These are phyloP conservation scores for Mycena polygramma DNA, from an alignment of 768 basidiomycete species.

Conservation along the genomic window DNA sequence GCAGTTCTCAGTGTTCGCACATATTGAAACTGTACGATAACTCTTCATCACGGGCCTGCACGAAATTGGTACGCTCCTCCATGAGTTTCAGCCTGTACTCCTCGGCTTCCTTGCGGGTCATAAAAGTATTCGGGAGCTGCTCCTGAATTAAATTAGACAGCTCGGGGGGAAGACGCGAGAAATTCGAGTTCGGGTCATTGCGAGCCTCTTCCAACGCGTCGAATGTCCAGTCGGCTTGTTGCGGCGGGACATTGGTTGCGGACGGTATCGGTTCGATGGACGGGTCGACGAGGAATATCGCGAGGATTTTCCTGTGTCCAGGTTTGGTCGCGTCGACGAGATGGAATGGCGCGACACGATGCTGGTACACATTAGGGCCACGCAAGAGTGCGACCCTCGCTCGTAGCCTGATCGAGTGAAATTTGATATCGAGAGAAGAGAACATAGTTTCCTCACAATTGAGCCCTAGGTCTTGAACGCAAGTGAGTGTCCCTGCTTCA, in stretches of 20 bases:
- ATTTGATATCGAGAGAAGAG: too few species aligned
- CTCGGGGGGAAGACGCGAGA: too few species aligned
- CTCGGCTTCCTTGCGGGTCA: too few species aligned
- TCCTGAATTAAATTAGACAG: too few species aligned
- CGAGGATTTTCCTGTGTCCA: conserved; percentile 55
- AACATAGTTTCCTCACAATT: conserved; percentile 34
- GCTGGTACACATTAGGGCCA: conserved; percentile 55
- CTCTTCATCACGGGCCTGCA: neutral
- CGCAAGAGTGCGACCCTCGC: neutral
- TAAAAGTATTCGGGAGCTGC: too few species aligned
- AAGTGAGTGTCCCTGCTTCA: conserved; percentile 10
- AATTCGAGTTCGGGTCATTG: too few species aligned
- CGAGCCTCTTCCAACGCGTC: conserved; percentile 7
- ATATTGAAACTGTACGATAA: conserved; percentile 23
- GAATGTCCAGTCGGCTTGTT: conserved; percentile 46
- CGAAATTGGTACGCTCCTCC: conserved; percentile 29
- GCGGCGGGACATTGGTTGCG: conserved; percentile 39
- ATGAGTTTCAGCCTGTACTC: too few species aligned
- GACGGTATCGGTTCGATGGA: conserved; percentile 41
- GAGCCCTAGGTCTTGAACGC: conserved; percentile 44
- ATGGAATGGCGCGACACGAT: conserved; percentile 51
- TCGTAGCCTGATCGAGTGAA: conserved; percentile 5
- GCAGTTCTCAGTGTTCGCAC: conserved; percentile 30
- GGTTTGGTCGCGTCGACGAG: conserved; percentile 49
- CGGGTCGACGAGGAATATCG: conserved; percentile 55